Evolutionary conservation across 176 grass and related monocot genomes (phyloP), one percentile per base, ranked within the genome.

Genomic region (Eragrostis curvula): DNA sequence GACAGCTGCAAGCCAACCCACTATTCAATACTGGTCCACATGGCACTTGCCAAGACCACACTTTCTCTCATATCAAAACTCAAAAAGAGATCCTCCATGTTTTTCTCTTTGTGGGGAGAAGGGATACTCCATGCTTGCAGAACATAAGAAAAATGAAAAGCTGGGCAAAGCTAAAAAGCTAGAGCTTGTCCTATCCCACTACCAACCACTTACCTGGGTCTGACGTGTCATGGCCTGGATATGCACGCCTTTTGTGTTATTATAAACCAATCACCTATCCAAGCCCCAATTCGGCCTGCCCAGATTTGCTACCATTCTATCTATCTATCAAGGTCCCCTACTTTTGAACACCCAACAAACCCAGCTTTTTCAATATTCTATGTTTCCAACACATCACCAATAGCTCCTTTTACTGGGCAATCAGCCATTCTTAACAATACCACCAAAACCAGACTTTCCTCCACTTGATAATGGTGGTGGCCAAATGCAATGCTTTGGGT

Each of bases 151-250:
- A 90, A 90, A 73, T 27, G 51, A 43, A 89, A 83, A 69, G 53
- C 81, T 67, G 29, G 53, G 32, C 51, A 90, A 90, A 90, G 84
- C 84, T 90, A 74, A 79, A 90, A 90, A 86, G 84, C 79, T 90
- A 74, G 68, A 47, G 84, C 84, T 87, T 90, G 88, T 90, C 88
- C 88, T 90, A 86, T 90, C 84, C 88, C 88, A 90, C 84, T 90
- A 83, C 68, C 88, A 83, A 90, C 88, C 68, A 81, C 79, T 83
- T 68, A 90, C 74, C 79, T 90, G 84, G 79, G 79, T 79, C 88
- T 90, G 74, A 86, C 88, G 74, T 90, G 88, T 79, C 79, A 83
- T 87, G 84, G 74, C 79, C 79, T 83, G 79, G 79, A 79, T 86
- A 78, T 53, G 84, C 32, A 83, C 84, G 45, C 51, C 79, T 87